phyloP scores from a whole-genome alignment of 2,329 filamentous ascomycete species.

The Rhytidhysteron rufulum region DNA sequence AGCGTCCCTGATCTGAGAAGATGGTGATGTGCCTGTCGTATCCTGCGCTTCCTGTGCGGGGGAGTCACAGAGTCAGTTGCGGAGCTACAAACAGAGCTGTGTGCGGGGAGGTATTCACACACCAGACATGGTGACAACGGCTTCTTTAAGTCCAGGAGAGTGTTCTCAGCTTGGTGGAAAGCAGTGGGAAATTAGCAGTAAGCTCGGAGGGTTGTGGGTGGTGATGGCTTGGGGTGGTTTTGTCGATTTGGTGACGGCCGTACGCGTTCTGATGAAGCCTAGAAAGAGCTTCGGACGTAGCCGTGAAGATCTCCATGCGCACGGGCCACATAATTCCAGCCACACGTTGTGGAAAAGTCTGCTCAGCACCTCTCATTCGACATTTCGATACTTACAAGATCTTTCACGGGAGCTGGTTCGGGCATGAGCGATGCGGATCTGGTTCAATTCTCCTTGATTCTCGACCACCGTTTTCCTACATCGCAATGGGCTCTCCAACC shows the following conservation, averaged over 20 bases:
- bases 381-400: constrained; percentile 20
- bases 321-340: constrained; percentile 13
- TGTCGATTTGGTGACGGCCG: constrained; percentile 14
- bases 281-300: constrained; percentile 20
- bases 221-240: constrained; percentile 17
- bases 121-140: constrained; percentile 39
- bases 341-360: constrained; percentile 30
- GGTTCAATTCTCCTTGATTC: constrained; percentile 15
- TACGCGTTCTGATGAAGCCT: constrained; percentile 33
- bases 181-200: constrained; percentile 24
- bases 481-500: constrained; percentile 25
- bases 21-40: constrained; percentile 99
- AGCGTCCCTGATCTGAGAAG: constrained; percentile 95
- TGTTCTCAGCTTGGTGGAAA: constrained; percentile 26
- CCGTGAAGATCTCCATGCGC: constrained; percentile 16
- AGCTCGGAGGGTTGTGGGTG: constrained; percentile 20
- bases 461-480: constrained; percentile 22
- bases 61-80: constrained; percentile 11
- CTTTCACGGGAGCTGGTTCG: constrained; percentile 29
- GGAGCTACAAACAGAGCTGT: constrained; percentile 8
- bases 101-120: constrained; percentile 21
- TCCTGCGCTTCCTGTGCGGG: constrained; percentile 67
- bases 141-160: constrained; percentile 19
- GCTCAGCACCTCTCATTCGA: constrained; percentile 30
- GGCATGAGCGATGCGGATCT: constrained; percentile 27